A percentile compares a stretch with the other conserved stretches of the same genome.
phyloP scores from a whole-genome alignment of 164 flowering plant genomes.

The Stephania japonica region DNA sequence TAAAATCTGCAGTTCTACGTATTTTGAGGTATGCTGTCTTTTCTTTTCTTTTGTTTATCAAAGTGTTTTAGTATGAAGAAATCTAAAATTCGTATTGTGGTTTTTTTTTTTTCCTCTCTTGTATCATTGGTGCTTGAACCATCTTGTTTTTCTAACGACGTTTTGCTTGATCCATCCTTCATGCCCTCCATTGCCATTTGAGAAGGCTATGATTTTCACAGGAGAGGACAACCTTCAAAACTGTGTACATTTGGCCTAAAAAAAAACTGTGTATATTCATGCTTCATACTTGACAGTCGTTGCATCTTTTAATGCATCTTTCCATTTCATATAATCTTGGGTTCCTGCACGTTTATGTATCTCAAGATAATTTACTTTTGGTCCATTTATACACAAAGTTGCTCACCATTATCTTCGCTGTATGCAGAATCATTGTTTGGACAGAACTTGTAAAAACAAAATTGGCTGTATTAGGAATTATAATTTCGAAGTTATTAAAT shows the following conservation, averaged over 20 bases:
- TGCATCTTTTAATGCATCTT: not conserved
- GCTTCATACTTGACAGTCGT: not conserved
- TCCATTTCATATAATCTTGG: not conserved
- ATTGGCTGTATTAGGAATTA: not conserved
- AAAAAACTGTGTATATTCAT: not conserved
- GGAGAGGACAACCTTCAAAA: not conserved
- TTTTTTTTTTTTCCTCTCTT: too few species aligned
- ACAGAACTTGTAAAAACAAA: not conserved
- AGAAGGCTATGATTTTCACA: not conserved
- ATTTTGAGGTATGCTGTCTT: slow-evolving; percentile 37
- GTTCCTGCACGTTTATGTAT: not conserved
- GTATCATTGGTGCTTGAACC: not conserved
- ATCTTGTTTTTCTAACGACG: not conserved
- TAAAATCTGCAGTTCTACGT: slow-evolving; percentile 14
- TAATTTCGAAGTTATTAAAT: too few species aligned
- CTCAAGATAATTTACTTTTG: not conserved
- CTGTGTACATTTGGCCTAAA: not conserved
- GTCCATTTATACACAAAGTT: not conserved
- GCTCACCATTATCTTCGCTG: not conserved
- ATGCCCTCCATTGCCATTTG: not conserved
- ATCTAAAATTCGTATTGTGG: too few species aligned
- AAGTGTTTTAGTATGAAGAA: not conserved
- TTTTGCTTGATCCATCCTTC: not conserved
- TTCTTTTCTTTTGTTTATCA: not conserved
- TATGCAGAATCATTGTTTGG: not conserved